Percentiles rank a stretch among this genome's conserved stretches.
Conservation (phyloP, 805 yeast genomes). For the Candida tibetensis region DNA sequence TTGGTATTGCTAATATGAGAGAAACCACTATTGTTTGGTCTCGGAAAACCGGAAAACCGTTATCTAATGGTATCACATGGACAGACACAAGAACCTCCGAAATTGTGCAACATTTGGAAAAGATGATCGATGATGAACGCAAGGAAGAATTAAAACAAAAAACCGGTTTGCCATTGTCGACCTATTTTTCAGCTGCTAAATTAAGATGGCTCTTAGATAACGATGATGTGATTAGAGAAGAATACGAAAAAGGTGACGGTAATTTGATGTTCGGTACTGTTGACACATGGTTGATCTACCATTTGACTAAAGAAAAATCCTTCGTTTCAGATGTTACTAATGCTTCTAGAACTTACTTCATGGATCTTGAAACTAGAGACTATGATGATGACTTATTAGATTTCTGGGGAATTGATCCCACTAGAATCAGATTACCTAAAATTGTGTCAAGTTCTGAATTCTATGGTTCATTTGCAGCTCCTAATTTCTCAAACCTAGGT, state of each 20-base stretch:
- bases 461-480: conserved; percentile 69
- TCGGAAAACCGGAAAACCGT: conserved; percentile 73
- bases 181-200: conserved; percentile 89
- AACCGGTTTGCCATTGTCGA: conserved; percentile 85
- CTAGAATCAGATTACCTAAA: conserved; percentile 65
- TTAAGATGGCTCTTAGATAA: conserved; percentile 87
- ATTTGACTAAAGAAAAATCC: conserved; percentile 65
- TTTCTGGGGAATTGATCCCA: conserved; percentile 76
- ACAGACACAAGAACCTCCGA: conserved; percentile 85
- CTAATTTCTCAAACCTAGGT: conserved; percentile 52
- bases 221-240: conserved; percentile 59
- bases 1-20: conserved; percentile 94
- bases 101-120: conserved; percentile 61
- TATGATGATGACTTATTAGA: conserved; percentile 75
- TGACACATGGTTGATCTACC: conserved; percentile 90
- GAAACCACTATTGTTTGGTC: conserved; percentile 93
- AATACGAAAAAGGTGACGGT: conserved; percentile 68
- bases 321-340: conserved; percentile 86
- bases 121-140: conserved; percentile 50
- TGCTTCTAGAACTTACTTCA: conserved; percentile 87
- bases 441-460: conserved; percentile 75
- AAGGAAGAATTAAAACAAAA: conserved; percentile 57
- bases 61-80: conserved; percentile 92
- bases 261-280: conserved; percentile 88
- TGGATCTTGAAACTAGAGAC: conserved; percentile 72